These are phyloP conservation scores for Myriosclerotinia scirpicola DNA, from an alignment of 2,329 filamentous ascomycete species.

Conservation along the genomic window DNA sequence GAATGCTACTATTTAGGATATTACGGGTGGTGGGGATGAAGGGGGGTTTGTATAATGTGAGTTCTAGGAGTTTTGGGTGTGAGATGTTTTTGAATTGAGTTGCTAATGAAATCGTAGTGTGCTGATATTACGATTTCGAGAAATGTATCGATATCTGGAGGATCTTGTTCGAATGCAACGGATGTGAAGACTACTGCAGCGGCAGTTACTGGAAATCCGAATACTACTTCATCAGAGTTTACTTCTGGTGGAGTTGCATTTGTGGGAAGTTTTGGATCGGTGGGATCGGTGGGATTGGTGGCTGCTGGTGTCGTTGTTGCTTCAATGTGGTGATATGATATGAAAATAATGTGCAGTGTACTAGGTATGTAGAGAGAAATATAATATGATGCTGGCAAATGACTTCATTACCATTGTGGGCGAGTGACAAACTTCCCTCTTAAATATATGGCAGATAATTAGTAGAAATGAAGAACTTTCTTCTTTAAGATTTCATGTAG, in stretches of 20 bases:
- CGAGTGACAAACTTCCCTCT: background rate
- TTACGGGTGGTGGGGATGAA: conserved; percentile 58
- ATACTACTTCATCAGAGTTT: conserved; percentile 18
- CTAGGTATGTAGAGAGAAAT: background rate
- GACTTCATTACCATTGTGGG: background rate
- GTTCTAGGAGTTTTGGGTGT: background rate
- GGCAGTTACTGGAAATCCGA: conserved; percentile 23
- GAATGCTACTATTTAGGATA: conserved; percentile 67
- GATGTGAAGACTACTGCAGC: conserved; percentile 49
- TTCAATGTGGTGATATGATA: background rate
- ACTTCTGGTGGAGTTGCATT: background rate
- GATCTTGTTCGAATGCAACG: conserved; percentile 57
- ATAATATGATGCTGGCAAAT: background rate
- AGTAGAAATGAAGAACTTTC: background rate
- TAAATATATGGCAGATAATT: background rate
- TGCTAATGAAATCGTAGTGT: conserved; percentile 45
- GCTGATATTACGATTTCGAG: conserved; percentile 69
- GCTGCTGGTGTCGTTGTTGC: background rate
- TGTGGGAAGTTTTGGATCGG: background rate
- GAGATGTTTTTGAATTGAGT: background rate
- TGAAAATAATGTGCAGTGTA: background rate
- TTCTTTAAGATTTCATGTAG: background rate
- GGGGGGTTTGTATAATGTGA: conserved; percentile 64
- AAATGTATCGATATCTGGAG: conserved; percentile 47
- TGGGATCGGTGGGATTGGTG: background rate